These are phyloP conservation scores for Acanthamoeba divionensis DNA, from an alignment of 208 protist genomes.

Conservation along the genomic window DNA sequence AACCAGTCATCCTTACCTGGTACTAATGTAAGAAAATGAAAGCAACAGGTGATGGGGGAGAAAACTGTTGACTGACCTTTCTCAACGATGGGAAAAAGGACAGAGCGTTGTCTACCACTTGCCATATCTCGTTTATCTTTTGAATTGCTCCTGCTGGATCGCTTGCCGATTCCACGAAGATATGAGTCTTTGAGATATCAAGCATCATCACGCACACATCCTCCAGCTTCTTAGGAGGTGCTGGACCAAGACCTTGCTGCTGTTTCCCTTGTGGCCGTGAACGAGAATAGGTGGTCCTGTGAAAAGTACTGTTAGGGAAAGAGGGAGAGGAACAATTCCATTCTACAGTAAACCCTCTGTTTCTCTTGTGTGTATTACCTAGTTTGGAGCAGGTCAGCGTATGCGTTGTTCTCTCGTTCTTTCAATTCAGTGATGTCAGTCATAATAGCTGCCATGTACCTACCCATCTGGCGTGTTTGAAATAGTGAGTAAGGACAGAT, in stretches of 20 bases:
- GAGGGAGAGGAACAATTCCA: too few species aligned
- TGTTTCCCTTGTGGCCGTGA: too few species aligned
- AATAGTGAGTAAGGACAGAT: not conserved
- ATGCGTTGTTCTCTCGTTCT: not conserved
- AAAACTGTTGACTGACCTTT: not conserved
- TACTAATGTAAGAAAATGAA: not conserved
- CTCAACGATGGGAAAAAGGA: not conserved
- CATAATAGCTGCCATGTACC: not conserved
- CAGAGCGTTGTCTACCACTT: not conserved
- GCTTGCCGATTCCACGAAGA: not conserved
- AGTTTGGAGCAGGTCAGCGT: too few species aligned
- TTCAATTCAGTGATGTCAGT: not conserved
- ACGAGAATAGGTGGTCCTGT: too few species aligned
- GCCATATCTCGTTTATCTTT: not conserved
- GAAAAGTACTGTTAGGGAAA: too few species aligned
- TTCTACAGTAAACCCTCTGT: too few species aligned
- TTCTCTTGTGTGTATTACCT: too few species aligned
- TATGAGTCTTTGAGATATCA: not conserved
- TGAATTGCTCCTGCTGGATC: not conserved
- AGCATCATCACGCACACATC: not conserved
- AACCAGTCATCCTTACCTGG: not conserved
- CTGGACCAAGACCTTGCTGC: too few species aligned
- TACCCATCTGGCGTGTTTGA: not conserved
- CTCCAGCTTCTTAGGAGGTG: slow-evolving; percentile 15
- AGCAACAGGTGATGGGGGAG: not conserved